A percentile compares a stretch with the other conserved stretches of the same genome.
Evolutionary conservation across 2,329 filamentous ascomycete species (phyloP).

Genomic region (Pezicula radicicola): DNA sequence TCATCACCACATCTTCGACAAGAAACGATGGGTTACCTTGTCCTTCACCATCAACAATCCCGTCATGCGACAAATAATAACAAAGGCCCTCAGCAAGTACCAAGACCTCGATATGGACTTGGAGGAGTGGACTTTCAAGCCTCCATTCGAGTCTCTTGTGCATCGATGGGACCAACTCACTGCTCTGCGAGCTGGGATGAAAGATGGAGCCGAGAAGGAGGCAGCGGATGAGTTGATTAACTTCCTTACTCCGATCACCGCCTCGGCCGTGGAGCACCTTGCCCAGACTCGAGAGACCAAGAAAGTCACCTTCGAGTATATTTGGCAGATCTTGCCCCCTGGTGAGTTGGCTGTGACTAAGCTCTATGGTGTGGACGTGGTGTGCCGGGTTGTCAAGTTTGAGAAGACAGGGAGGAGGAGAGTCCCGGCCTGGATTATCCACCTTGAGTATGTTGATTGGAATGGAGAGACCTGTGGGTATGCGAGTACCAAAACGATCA

Average conservation of each 20-base stretch:
- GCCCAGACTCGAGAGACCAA: too few relatives aligned
- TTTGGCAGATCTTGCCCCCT: too few relatives aligned
- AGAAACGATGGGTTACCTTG: conserved; percentile 30
- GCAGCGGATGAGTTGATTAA: too few relatives aligned
- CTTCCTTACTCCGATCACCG: too few relatives aligned
- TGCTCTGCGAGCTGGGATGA: conserved; percentile 7
- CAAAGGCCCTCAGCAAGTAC: conserved; percentile 28
- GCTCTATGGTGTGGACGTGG: conserved; percentile 4
- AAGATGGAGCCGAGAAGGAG: too few relatives aligned
- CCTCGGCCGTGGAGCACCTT: too few relatives aligned
- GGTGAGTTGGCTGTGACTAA: conserved; percentile 1
- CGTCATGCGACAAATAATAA: conserved; percentile 27
- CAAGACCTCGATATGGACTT: conserved; percentile 31
- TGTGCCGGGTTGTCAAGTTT: conserved; percentile 7
- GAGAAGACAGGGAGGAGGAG: neutral
- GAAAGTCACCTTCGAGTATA: too few relatives aligned
- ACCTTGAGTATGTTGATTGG: conserved; percentile 2
- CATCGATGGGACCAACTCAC: conserved; percentile 32
- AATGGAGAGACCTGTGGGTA: conserved; percentile 4
- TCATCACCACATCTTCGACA: conserved; percentile 25
- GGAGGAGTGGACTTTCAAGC: conserved; percentile 29
- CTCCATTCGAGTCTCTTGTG: conserved; percentile 32
- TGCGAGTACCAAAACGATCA: neutral
- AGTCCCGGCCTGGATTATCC: neutral
- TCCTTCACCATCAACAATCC: conserved; percentile 30